Base-by-base conservation (phyloP, 2,329 filamentous ascomycete genomes). In the Trichoderma koningiopsis region DNA sequence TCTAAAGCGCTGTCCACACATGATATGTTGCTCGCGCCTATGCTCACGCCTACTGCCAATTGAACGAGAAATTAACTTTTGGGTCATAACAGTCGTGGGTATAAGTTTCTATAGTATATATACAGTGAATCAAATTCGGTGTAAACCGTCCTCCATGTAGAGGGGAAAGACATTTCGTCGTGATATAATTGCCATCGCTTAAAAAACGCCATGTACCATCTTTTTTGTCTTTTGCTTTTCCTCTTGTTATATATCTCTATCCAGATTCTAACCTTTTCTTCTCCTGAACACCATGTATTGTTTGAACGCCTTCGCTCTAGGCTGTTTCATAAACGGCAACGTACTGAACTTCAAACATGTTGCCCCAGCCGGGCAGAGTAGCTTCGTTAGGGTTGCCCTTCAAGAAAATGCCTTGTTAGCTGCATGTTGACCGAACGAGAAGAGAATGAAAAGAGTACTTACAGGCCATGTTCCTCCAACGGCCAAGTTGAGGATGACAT, bases 401-500 rank as follows among this genome's bases (percentile, higher is more conserved):
- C 4, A 35, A 31, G 16, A 7, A 6, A n/a, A 29, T 3, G 19
- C 2, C 40, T 27, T 16, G 63, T 67, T 8, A 67, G 63, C 6
- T 40, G 3, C n/a, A 52, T 52, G 16, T 40, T 27, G 4, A 22
- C 37, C 3, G 14, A 22, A 52, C 1, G n/a, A 1, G 7, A 5
- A 22, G 37, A 37, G 27, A 16, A 13, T 35, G 55, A 6, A 33
- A 11, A 29, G 47, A 2, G 7, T n/a, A 19, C 78, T 76, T 73
- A 79, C 80, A 49, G 77, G 77, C 81, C 80, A 83, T 72, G 75
- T 75, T 16, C 83, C 83, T 13, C 83, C 83, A 53, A 85, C 82
- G 22, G 83, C 83, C 24, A 85, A 81, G 62, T 85, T 85, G 67
- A 85, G 75, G 59, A 85, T 81, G 59, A 85, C 78, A 72, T 81